Percentiles rank a stretch among this genome's conserved stretches.
Conservation (phyloP, 345 rosid genomes). For the Aquilaria sinensis region DNA sequence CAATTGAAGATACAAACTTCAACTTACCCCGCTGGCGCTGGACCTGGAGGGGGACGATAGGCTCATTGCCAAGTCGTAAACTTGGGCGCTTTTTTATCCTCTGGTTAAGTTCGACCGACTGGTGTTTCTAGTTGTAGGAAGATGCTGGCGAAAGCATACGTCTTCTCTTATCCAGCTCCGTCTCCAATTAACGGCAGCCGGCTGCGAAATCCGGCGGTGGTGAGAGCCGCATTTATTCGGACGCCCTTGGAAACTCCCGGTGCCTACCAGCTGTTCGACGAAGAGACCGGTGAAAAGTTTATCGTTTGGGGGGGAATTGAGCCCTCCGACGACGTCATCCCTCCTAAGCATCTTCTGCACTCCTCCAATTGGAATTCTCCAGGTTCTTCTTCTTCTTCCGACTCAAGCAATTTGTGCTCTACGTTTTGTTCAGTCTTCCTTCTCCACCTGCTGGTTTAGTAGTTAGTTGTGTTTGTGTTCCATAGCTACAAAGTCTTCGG, state of each 20-base stretch:
- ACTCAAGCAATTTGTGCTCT: neutral
- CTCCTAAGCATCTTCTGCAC: conserved; percentile 26
- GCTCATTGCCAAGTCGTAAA: no score
- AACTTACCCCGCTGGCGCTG: no score
- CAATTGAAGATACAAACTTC: no score
- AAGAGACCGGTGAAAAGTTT: conserved; percentile 42
- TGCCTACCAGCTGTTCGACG: conserved; percentile 31
- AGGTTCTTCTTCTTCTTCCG: neutral
- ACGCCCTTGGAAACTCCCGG: conserved; percentile 34
- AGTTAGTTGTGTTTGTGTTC: neutral
- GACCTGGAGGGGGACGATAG: no score
- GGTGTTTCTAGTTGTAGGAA: neutral
- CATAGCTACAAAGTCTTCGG: conserved; percentile 12
- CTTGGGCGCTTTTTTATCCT: no score
- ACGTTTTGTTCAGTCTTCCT: neutral
- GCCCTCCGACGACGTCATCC: conserved; percentile 15
- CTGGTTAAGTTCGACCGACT: no score
- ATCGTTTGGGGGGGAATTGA: conserved; percentile 35
- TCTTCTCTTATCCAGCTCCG: neutral
- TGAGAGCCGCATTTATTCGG: conserved; percentile 25
- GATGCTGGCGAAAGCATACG: conserved; percentile 13
- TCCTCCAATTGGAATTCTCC: conserved; percentile 24
- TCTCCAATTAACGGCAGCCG: conserved; percentile 4
- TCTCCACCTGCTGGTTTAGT: no score
- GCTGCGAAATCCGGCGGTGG: conserved; percentile 9